These are phyloP conservation scores for Neonectria neomacrospora DNA, from an alignment of 2,329 filamentous ascomycete genomes.

Conservation along the genomic window DNA sequence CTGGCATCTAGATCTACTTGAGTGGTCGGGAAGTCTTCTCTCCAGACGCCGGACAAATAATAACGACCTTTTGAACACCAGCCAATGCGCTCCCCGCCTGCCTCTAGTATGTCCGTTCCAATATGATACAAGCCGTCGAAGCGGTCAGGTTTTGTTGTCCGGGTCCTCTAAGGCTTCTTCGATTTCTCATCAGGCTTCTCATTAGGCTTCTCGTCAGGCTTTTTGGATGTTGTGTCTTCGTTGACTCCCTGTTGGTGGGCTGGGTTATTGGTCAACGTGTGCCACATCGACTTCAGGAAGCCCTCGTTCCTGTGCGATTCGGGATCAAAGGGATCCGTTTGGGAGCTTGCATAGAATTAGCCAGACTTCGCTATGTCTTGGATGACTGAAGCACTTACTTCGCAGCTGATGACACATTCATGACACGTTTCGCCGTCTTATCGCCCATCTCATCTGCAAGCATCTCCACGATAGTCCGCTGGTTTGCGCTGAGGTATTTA, in stretches of 20 bases:
- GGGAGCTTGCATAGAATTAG: slow-evolving; percentile 27
- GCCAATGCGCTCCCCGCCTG: slow-evolving; percentile 47
- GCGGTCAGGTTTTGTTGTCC: slow-evolving; percentile 47
- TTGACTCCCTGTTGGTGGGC: slow-evolving; percentile 55
- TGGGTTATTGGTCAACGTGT: slow-evolving; percentile 84
- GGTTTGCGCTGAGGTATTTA: slow-evolving; percentile 90
- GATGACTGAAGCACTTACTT: slow-evolving; percentile 43
- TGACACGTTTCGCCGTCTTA: slow-evolving; percentile 89
- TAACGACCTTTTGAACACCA: slow-evolving; percentile 53
- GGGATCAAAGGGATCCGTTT: slow-evolving; percentile 44
- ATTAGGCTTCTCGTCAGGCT: slow-evolving; percentile 32
- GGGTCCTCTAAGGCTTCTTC: slow-evolving; percentile 45
- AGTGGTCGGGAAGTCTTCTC: slow-evolving; percentile 38
- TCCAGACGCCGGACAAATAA: slow-evolving; percentile 48
- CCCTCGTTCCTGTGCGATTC: slow-evolving; percentile 81
- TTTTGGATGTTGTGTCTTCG: slow-evolving; percentile 34
- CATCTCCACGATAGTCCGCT: slow-evolving; percentile 93
- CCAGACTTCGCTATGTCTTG: background rate
- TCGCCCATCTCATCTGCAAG: slow-evolving; percentile 96
- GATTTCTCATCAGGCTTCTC: slow-evolving; percentile 36
- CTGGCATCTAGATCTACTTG: slow-evolving; percentile 41
- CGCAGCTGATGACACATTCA: slow-evolving; percentile 72
- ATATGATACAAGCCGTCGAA: slow-evolving; percentile 38
- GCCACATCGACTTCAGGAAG: slow-evolving; percentile 93
- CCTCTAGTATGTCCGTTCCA: slow-evolving; percentile 40